Evolutionary conservation across 2,329 filamentous ascomycete genomes (phyloP), one percentile per base, ranked within the genome.

Genomic region (Balansia obtecta): DNA sequence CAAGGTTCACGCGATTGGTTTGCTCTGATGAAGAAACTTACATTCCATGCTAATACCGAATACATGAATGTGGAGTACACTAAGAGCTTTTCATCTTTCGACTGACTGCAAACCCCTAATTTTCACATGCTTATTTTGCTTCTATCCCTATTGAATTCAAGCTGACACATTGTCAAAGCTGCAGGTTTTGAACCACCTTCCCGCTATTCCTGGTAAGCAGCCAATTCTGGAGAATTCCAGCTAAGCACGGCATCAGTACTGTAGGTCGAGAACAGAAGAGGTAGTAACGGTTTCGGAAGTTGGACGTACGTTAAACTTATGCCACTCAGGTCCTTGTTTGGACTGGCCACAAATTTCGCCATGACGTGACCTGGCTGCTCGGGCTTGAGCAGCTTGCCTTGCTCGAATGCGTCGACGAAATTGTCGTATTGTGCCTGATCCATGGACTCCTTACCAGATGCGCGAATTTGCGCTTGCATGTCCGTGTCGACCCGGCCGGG

Each of bases 321-420:
- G 30, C 93, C 93, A 60, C 77, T 90, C 56, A 96, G 67, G 16
- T 82, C 77, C 50, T 70, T 77, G 3, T 77, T 73, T 6, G 81
- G 86, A 45, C 76, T 71, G 15, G 87, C 65, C 0, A 82, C 83
- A 54, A 97, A 71, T 59, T 79, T 85, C 3, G 89, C 90, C 67
- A 97, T 91, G 12, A 96, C 88, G 65, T 83, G 72, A 0, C 88
- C 91, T 0, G 91, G 87, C 67, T 89, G 84, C 59, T 95, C 88
- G 0, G 90, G 88, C 66, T 77, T 82, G 55, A 96, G 71, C 46
- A 97, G 68, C 46, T 77, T 77, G 13, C 89, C 89, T 6, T 77
- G 74, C 56, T 81, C 76, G 62, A 89, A 84, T 15, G 86, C 75
- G 1, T 78, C 72, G 12, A 79, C 72, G 59, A 97, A 97, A 30